Evolutionary conservation across 768 basidiomycete species (phyloP).

Genomic region (Boletales sp.): DNA sequence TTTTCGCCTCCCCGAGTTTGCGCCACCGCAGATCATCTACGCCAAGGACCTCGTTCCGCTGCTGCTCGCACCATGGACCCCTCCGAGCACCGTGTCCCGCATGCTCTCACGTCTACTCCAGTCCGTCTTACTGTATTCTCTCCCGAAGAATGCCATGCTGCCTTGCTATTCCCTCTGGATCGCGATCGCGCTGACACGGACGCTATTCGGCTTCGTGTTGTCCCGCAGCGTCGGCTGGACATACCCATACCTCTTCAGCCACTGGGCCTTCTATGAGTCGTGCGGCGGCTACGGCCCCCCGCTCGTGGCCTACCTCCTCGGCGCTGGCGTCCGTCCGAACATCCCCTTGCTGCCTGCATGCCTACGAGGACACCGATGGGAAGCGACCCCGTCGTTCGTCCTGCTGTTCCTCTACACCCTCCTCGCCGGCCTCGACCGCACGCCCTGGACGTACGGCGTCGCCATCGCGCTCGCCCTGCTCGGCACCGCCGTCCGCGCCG

Average conservation of each 20-base stretch:
- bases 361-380: slow-evolving; percentile 13
- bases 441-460: slow-evolving; percentile 39
- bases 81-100: slow-evolving; percentile 19
- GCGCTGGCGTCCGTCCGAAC: slow-evolving; percentile 13
- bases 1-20: slow-evolving; percentile 27
- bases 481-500: slow-evolving; percentile 12
- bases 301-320: slow-evolving; percentile 22
- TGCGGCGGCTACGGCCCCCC: slow-evolving; percentile 36
- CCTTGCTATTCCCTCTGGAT: slow-evolving; percentile 23
- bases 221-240: slow-evolving; percentile 35
- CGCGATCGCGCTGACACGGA: slow-evolving; percentile 15
- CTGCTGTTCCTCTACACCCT: slow-evolving; percentile 9
- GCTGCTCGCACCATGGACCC: slow-evolving; percentile 36
- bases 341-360: neutral
- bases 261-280: slow-evolving; percentile 38
- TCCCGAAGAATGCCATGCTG: slow-evolving; percentile 3
- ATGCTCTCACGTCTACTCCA: slow-evolving; percentile 22
- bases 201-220: slow-evolving; percentile 19
- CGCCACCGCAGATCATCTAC: slow-evolving; percentile 37
- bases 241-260: slow-evolving; percentile 36
- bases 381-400: slow-evolving; percentile 11
- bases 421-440: slow-evolving; percentile 29
- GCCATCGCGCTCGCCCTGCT: slow-evolving; percentile 25
- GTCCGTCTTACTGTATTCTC: slow-evolving; percentile 10
- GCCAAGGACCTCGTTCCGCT: slow-evolving; percentile 31